Conservation (phyloP, 1,284 basidiomycete genomes). For the Naganishia cerealis region DNA sequence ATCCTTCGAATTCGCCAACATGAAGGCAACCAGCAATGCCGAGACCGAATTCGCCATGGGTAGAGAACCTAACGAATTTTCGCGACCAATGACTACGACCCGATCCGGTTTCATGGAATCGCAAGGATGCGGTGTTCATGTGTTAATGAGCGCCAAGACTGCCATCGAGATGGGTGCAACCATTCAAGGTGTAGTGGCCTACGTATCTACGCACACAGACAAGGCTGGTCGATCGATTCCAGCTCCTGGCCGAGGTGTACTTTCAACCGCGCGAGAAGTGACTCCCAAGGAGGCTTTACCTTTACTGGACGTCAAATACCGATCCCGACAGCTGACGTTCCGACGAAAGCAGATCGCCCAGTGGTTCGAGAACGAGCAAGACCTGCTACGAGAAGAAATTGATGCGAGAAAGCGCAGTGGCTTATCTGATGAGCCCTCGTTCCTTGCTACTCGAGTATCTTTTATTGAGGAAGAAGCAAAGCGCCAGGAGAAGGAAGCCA, state of each 20-base stretch:
- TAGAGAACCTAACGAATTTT: conserved; percentile 97
- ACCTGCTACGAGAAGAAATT: conserved; percentile 75
- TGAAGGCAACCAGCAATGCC: conserved; percentile 98
- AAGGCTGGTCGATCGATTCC: conserved; percentile 93
- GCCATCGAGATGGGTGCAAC: conserved; percentile 91
- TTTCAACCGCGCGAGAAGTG: conserved; percentile 77
- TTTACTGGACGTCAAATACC: conserved; percentile 79
- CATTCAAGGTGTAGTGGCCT: conserved; percentile 88
- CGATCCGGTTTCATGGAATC: conserved; percentile 97
- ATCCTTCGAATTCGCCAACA: conserved; percentile 96
- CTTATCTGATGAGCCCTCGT: conserved; percentile 64
- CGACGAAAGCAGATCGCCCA: conserved; percentile 87
- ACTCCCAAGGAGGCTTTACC: conserved; percentile 68
- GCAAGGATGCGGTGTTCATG: conserved; percentile 92
- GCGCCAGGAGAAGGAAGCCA: conserved; percentile 84
- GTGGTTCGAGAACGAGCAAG: conserved; percentile 86
- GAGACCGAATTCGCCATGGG: conserved; percentile 97
- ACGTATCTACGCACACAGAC: conserved; percentile 95
- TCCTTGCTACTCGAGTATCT: conserved; percentile 69
- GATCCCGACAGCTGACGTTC: conserved; percentile 86
- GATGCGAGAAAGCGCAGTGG: conserved; percentile 57
- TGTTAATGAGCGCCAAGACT: conserved; percentile 94
- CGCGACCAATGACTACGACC: conserved; percentile 91
- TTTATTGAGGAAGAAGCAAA: conserved; percentile 84
- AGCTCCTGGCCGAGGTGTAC: conserved; percentile 84